Percentiles rank a stretch among this genome's conserved stretches.
phyloP scores from a whole-genome alignment of 2,329 filamentous ascomycete species.

The Cercospora sesami region DNA sequence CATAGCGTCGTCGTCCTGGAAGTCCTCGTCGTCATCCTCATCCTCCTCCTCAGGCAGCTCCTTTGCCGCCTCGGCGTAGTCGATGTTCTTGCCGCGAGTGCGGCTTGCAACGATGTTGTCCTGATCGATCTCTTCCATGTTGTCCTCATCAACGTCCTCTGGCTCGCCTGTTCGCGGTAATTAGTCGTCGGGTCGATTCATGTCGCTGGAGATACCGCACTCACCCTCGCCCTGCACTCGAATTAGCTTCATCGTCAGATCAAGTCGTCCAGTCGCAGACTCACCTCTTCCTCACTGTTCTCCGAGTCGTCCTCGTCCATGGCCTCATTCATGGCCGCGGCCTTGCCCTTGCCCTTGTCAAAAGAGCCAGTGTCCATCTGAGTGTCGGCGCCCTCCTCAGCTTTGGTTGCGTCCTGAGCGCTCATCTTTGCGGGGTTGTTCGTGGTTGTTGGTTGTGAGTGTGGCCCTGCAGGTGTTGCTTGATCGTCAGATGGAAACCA shows the following conservation, averaged over 20 bases:
- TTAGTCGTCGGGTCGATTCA: background rate
- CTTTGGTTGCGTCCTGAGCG: constrained; percentile 30
- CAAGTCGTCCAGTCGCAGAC: constrained; percentile 4
- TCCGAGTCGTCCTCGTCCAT: constrained; percentile 44
- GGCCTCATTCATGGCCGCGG: constrained; percentile 57
- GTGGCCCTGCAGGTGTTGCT: background rate
- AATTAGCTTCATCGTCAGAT: constrained; percentile 2
- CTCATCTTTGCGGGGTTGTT: constrained; percentile 29
- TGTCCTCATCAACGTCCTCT: constrained; percentile 74
- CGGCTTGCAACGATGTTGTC: constrained; percentile 83
- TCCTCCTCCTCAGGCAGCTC: constrained; percentile 74
- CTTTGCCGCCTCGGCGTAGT: constrained; percentile 87
- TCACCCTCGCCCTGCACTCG: constrained; percentile 20
- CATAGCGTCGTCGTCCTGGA: constrained; percentile 60
- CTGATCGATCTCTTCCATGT: constrained; percentile 86
- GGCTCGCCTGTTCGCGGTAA: constrained; percentile 41
- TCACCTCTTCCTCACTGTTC: constrained; percentile 46
- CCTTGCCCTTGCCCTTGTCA: constrained; percentile 89
- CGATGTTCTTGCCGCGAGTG: constrained; percentile 88
- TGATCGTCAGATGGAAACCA: background rate
- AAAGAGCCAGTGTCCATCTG: constrained; percentile 46
- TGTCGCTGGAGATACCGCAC: background rate
- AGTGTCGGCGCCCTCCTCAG: constrained; percentile 33
- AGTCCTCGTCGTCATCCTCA: constrained; percentile 72
- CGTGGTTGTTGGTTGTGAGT: background rate